Percentiles rank a stretch among this genome's conserved stretches.
Conservation (phyloP, 495 filamentous ascomycete genomes). For the Neurospora sp. region DNA sequence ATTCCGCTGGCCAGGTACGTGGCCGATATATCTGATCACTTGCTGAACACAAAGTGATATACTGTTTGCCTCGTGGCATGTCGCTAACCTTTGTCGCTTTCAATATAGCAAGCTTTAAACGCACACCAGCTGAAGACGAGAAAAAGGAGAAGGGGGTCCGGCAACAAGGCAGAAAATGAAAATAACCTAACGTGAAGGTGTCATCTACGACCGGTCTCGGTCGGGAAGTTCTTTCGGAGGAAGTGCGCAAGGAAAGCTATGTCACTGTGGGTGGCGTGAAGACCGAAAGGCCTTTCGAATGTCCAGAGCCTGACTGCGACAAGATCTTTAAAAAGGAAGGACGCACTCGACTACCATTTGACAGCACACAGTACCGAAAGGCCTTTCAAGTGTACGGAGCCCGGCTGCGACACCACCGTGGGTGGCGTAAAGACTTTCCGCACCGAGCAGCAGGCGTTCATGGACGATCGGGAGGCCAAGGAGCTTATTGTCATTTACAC, state of each 20-base stretch:
- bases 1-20: not conserved
- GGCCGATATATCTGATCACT: not conserved
- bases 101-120: not conserved
- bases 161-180: no score
- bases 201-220: no score
- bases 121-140: not conserved
- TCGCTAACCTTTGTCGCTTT: not conserved
- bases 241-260: conserved; percentile 45
- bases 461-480: conserved; percentile 61
- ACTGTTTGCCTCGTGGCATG: not conserved
- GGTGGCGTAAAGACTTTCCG: conserved; percentile 49
- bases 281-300: no score
- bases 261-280: conserved; percentile 50
- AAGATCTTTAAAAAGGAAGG: no score
- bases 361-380: no score
- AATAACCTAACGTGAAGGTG: no score
- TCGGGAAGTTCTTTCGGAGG: conserved; percentile 28
- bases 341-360: no score
- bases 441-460: conserved; percentile 56
- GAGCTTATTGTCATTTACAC: conserved; percentile 80
- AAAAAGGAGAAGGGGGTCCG: not conserved
- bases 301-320: no score
- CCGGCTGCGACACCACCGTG: conserved; percentile 29
- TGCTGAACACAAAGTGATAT: not conserved
- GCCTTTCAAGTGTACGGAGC: no score